phyloP scores from a whole-genome alignment of 2,329 filamentous ascomycete genomes.

The Rhinocladiella similis region DNA sequence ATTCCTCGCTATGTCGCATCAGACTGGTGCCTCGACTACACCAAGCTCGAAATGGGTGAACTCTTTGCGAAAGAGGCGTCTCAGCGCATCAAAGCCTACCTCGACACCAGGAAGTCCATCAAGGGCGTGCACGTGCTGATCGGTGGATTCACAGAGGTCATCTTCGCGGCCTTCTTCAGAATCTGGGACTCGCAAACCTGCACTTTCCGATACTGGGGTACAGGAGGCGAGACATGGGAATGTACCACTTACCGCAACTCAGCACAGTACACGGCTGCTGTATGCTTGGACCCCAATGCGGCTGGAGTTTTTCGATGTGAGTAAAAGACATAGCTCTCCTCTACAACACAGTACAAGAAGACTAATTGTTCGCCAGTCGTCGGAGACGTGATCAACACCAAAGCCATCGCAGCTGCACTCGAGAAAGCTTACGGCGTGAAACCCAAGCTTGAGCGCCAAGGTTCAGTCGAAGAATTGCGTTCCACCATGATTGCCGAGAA shows the following conservation, averaged over 20 bases:
- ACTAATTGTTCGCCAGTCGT: slow-evolving; percentile 34
- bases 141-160: slow-evolving; percentile 40
- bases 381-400: slow-evolving; percentile 34
- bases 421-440: slow-evolving; percentile 31
- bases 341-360: background rate
- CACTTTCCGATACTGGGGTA: slow-evolving; percentile 38
- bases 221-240: slow-evolving; percentile 40
- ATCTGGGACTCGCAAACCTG: slow-evolving; percentile 29
- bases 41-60: slow-evolving; percentile 39
- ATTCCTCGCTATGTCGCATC: slow-evolving; percentile 44
- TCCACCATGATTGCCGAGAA: slow-evolving; percentile 29
- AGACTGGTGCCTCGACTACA: slow-evolving; percentile 45
- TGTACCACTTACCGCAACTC: slow-evolving; percentile 40
- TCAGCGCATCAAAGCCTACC: slow-evolving; percentile 41
- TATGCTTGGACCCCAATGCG: slow-evolving; percentile 31
- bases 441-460: slow-evolving; percentile 28
- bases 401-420: slow-evolving; percentile 30
- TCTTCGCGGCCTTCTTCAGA: slow-evolving; percentile 33
- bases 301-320: slow-evolving; percentile 29
- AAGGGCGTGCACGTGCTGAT: slow-evolving; percentile 44
- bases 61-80: slow-evolving; percentile 43
- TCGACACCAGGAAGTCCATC: slow-evolving; percentile 38
- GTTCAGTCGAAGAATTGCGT: slow-evolving; percentile 34
- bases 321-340: slow-evolving; percentile 3
- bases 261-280: slow-evolving; percentile 39